Percentiles rank a stretch among this genome's conserved stretches.
Evolutionary conservation across 371 early-diverging fungal genomes (phyloP).

Genomic region (Mucor saturninus): DNA sequence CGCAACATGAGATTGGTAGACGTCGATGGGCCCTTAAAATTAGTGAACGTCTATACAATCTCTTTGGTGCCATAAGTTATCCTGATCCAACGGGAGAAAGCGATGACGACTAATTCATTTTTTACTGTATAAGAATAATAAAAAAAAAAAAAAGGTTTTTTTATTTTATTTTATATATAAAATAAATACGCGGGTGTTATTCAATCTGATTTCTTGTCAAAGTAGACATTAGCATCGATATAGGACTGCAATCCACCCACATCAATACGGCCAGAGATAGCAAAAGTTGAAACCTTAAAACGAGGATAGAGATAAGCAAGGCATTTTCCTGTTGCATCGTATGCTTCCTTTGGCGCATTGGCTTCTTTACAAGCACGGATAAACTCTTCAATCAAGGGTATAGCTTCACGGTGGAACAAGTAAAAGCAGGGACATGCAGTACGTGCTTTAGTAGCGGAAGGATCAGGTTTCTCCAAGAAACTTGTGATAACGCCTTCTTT

Average conservation of each 20-base stretch:
- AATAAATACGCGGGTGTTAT: not conserved
- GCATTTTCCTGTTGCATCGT: slow-evolving; percentile 68
- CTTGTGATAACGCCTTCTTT: slow-evolving; percentile 40
- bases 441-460: slow-evolving; percentile 48
- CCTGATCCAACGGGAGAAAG: not conserved
- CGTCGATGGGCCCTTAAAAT: slow-evolving; percentile 56
- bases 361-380: slow-evolving; percentile 35
- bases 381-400: slow-evolving; percentile 50
- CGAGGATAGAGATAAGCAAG: slow-evolving; percentile 57
- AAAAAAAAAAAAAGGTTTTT: not conserved
- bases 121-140: not conserved
- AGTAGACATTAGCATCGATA: slow-evolving; percentile 59
- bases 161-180: not conserved
- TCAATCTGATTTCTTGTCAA: slow-evolving; percentile 18
- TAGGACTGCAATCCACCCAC: slow-evolving; percentile 62
- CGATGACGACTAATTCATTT: not conserved
- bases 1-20: slow-evolving; percentile 43
- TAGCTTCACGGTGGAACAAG: slow-evolving; percentile 34
- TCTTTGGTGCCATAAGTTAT: slow-evolving; percentile 57
- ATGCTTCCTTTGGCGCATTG: slow-evolving; percentile 44
- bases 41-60: slow-evolving; percentile 58
- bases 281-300: slow-evolving; percentile 42
- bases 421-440: slow-evolving; percentile 72
- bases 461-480: slow-evolving; percentile 64
- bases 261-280: slow-evolving; percentile 65